Percentiles rank a stretch among this genome's conserved stretches.
phyloP scores from a whole-genome alignment of 2,329 filamentous ascomycete species.

The Celoporthe dispersa region DNA sequence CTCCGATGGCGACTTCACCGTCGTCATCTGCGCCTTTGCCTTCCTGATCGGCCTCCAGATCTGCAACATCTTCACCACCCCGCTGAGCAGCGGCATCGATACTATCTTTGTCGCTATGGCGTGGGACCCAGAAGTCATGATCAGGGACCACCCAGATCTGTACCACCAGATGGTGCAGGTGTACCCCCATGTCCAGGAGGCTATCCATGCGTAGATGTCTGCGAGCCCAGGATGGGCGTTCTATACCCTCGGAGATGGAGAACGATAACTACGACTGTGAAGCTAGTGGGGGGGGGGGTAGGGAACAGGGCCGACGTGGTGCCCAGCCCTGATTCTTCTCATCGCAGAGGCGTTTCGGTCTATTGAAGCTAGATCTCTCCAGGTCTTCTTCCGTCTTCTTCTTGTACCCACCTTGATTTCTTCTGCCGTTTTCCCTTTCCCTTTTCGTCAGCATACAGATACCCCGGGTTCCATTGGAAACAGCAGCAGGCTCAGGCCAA shows the following conservation, averaged over 20 bases:
- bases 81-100: conserved; percentile 84
- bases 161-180: conserved; percentile 79
- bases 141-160: conserved; percentile 79
- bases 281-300: background rate
- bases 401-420: background rate
- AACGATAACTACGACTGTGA: background rate
- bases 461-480: background rate
- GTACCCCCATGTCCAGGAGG: conserved; percentile 82
- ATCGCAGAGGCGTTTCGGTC: background rate
- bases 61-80: conserved; percentile 86
- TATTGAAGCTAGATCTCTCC: background rate
- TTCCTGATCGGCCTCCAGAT: conserved; percentile 92
- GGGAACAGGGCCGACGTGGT: background rate
- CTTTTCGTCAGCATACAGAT: conserved; percentile 1
- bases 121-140: conserved; percentile 74
- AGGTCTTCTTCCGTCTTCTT: background rate
- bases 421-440: background rate
- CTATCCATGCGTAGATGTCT: conserved; percentile 64
- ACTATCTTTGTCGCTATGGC: conserved; percentile 85
- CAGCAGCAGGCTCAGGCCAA: background rate
- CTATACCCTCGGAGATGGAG: background rate
- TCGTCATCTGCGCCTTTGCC: conserved; percentile 79
- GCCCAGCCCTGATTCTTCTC: background rate
- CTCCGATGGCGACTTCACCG: conserved; percentile 66
- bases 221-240: background rate